Percentiles rank a stretch among this genome's conserved stretches.
These are phyloP conservation scores for Plectosphaerella cucumerina DNA, from an alignment of 2,329 filamentous ascomycete species.

Conservation along the genomic window DNA sequence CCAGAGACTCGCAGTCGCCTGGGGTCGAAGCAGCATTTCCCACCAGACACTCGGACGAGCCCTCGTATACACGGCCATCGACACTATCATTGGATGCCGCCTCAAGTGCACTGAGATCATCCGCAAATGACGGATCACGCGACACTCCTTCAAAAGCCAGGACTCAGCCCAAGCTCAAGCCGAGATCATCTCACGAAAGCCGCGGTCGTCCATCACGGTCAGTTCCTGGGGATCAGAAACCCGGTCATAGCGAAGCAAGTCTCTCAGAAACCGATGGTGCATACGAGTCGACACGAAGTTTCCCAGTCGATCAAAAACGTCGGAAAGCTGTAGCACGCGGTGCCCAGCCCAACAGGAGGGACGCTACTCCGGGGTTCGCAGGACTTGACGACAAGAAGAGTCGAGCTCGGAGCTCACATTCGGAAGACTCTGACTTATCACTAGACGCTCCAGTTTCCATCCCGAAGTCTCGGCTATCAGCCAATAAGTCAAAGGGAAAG, in stretches of 20 bases:
- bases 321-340: conserved; percentile 6
- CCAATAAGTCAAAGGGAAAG: conserved; percentile 16
- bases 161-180: too few species aligned
- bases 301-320: conserved; percentile 4
- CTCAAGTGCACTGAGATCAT: conserved; percentile 46
- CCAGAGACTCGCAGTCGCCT: conserved; percentile 28
- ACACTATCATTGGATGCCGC: conserved; percentile 51
- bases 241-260: neutral
- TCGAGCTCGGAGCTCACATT: too few species aligned
- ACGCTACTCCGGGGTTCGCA: too few species aligned
- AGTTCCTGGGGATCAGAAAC: neutral
- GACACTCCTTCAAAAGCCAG: too few species aligned
- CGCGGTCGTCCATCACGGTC: too few species aligned
- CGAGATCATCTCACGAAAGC: too few species aligned
- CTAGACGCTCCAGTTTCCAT: too few species aligned
- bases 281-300: conserved; percentile 2
- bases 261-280: conserved; percentile 4
- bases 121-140: neutral
- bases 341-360: too few species aligned
- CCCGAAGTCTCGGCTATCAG: too few species aligned
- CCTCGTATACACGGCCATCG: conserved; percentile 32
- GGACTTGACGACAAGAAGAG: too few species aligned
- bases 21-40: conserved; percentile 20
- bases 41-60: conserved; percentile 35
- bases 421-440: too few species aligned